Conservation (phyloP, 2,329 filamentous ascomycete genomes). For the Ophiocordyceps polyrhachis-furcata region DNA sequence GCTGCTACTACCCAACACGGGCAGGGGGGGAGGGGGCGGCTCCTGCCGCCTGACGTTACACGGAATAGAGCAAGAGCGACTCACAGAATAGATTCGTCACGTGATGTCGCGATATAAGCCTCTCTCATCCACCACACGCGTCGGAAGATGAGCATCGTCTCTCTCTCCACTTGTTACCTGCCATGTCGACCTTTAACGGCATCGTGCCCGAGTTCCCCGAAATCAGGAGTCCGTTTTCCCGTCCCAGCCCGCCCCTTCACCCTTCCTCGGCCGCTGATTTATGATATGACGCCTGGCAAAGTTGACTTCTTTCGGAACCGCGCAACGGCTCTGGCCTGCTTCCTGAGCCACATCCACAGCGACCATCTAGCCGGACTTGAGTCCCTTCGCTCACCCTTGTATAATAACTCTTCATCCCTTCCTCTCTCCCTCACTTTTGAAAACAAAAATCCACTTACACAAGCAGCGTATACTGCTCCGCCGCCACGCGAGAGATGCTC, state of each 20-base stretch:
- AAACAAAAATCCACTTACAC: not conserved
- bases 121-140: not conserved
- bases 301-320: slow-evolving; percentile 65
- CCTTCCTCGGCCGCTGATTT: not conserved
- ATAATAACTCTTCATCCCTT: slow-evolving; percentile 1
- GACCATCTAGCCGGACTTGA: slow-evolving; percentile 77
- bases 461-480: slow-evolving; percentile 62
- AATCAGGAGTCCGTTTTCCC: not conserved
- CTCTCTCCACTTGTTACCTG: not conserved
- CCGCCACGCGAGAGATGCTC: slow-evolving; percentile 64
- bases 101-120: not conserved
- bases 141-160: not conserved
- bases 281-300: slow-evolving; percentile 11
- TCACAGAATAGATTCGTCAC: not conserved
- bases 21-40: too few species aligned
- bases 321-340: slow-evolving; percentile 51
- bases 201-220: not conserved
- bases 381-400: slow-evolving; percentile 57
- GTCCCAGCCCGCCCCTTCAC: not conserved
- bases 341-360: slow-evolving; percentile 82
- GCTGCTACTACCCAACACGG: too few species aligned
- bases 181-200: not conserved
- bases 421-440: not conserved
- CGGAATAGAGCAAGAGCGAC: not conserved
- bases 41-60: too few species aligned